Evolutionary conservation across 805 yeast genomes (phyloP).

Genomic region (Monosporozyma aquatica): DNA sequence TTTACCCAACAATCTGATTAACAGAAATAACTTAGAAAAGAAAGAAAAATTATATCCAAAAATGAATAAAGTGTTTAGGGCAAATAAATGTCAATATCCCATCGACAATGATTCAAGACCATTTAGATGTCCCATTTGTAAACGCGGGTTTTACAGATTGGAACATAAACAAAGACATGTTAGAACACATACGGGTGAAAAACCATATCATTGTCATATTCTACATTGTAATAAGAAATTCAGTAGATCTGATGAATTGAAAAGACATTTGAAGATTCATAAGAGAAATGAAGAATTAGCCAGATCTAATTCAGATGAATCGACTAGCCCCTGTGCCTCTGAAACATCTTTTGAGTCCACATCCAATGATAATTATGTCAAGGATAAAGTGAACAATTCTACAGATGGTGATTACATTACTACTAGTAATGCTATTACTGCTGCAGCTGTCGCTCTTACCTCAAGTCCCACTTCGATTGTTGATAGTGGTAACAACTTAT

Average conservation of each 20-base stretch:
- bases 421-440: too few relatives aligned
- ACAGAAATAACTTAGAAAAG: too few relatives aligned
- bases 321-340: not conserved
- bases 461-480: not conserved
- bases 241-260: conserved; percentile 72
- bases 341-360: too few relatives aligned
- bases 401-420: too few relatives aligned
- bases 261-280: conserved; percentile 76
- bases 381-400: too few relatives aligned
- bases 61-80: not conserved
- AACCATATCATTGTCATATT: conserved; percentile 74
- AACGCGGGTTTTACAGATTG: conserved; percentile 73
- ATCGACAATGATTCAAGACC: conserved; percentile 41
- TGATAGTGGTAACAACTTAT: not conserved
- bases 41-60: too few relatives aligned
- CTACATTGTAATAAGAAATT: conserved; percentile 75
- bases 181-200: conserved; percentile 86
- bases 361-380: too few relatives aligned
- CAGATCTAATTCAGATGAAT: not conserved
- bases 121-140: conserved; percentile 74
- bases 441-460: too few relatives aligned
- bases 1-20: too few relatives aligned
- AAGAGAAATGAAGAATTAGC: conserved; percentile 8
- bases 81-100: conserved; percentile 3
- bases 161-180: conserved; percentile 88